These are phyloP conservation scores for Yueomyces sp. DNA, from an alignment of 1,139 yeast genomes.

Conservation along the genomic window DNA sequence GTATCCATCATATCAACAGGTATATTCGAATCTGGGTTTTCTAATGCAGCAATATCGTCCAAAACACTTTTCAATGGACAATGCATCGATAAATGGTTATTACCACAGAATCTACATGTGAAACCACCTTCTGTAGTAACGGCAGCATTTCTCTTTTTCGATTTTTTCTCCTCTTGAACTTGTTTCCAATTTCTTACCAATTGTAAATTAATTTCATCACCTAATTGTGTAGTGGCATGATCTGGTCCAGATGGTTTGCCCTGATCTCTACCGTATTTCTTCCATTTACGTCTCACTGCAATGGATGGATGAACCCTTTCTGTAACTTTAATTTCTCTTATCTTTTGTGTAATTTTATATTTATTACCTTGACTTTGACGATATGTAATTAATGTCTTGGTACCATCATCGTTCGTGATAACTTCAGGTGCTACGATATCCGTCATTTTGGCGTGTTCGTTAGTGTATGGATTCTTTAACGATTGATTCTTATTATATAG, in stretches of 20 bases:
- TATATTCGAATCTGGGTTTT: conserved; percentile 11
- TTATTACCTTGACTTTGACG: conserved; percentile 73
- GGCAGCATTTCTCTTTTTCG: conserved; percentile 40
- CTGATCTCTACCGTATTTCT: conserved; percentile 74
- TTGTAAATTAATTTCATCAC: conserved; percentile 65
- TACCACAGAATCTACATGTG: conserved; percentile 86
- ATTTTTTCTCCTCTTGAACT: conserved; percentile 43
- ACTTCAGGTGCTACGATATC: conserved; percentile 57
- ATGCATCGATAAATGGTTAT: conserved; percentile 85
- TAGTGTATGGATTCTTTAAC: neutral
- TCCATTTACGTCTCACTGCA: conserved; percentile 63
- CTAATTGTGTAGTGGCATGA: conserved; percentile 75
- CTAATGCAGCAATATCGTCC: conserved; percentile 39
- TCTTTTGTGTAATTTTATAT: conserved; percentile 75
- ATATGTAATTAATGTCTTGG: conserved; percentile 76
- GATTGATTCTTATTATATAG: neutral
- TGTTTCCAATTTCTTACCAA: conserved; percentile 67
- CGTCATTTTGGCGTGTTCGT: conserved; percentile 1
- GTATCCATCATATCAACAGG: conserved; percentile 14
- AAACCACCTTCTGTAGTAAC: conserved; percentile 38
- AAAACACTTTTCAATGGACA: conserved; percentile 94
- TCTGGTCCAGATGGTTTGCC: conserved; percentile 78
- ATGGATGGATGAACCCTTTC: conserved; percentile 73
- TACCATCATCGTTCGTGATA: conserved; percentile 72
- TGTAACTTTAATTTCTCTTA: conserved; percentile 62